Base-by-base conservation (phyloP, 345 rosid genomes). In the Sisymbrium altissimum region DNA sequence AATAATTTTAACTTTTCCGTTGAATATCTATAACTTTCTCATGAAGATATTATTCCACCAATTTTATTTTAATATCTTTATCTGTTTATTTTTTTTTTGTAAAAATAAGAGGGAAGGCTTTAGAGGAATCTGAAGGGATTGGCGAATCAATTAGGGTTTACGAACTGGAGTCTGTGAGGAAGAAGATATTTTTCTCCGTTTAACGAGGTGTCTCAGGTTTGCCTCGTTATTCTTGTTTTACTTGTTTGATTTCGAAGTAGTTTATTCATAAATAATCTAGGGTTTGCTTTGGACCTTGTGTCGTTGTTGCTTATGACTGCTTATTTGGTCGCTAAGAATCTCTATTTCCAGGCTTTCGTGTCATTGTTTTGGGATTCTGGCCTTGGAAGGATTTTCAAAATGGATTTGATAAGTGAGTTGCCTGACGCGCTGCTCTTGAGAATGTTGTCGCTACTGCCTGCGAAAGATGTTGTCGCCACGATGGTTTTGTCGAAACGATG, bases 401-500 rank as follows among this genome's bases (percentile, higher is more conserved):
- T 17, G 49, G 18, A 13, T 8, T 9, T 21, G 40, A 9, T 49
- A 18, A 66, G 70, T 48, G 9, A 65, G 10, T 12, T 65, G 40
- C 40, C 21, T n/a, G 40, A 56, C 4, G 40, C 9, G 21, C 36
- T 66, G 1, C 48, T 66, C 48, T 52, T 66, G 46, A 49, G 2
- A 0, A 66, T 66, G 36, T 23, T 50, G 55, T 56, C 64, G 54
- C 33, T 43, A 6, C 13, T 30, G 3, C 65, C 55, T 25, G 29
- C 50, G 4, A 44, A 56, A 30, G 41, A 29, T 7, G 64, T 18
- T 8, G 43, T 56, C 32, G 30, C 35, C 19, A 66, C 59, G 1
- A 66, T 49, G 58, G 60, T 66, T 21, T 14, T 66, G 48, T 66
- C 59, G 2, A 66, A 66, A 35, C 46, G 71, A 38, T 66, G 60